phyloP scores from a whole-genome alignment of 2,329 filamentous ascomycete species.

The Pyrenophora seminiperda region DNA sequence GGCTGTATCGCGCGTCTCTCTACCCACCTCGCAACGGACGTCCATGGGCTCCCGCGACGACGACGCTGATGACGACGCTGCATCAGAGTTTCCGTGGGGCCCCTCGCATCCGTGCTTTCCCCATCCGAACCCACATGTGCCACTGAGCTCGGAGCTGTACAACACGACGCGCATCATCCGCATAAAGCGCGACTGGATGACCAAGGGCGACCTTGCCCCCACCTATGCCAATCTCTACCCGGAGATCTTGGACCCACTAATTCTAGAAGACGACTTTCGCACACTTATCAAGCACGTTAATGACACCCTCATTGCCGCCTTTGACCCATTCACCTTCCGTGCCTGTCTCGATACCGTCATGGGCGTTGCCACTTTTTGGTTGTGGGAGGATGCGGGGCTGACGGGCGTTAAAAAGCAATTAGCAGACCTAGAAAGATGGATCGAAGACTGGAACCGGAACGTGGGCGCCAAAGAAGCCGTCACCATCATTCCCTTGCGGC shows the following conservation, averaged over 20 bases:
- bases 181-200: conserved; percentile 88
- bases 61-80: conserved; percentile 40
- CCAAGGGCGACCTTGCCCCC: conserved; percentile 85
- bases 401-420: conserved; percentile 76
- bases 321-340: conserved; percentile 75
- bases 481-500: conserved; percentile 75
- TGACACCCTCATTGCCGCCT: conserved; percentile 72
- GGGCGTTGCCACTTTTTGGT: conserved; percentile 84
- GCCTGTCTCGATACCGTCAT: conserved; percentile 81
- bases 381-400: conserved; percentile 89
- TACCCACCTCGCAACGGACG: conserved; percentile 36
- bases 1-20: conserved; percentile 24
- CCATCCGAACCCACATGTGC: conserved; percentile 89
- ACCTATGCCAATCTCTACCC: conserved; percentile 96
- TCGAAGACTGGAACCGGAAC: conserved; percentile 84
- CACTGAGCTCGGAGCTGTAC: conserved; percentile 74
- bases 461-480: conserved; percentile 65
- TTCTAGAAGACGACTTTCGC: conserved; percentile 87
- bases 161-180: conserved; percentile 85
- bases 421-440: conserved; percentile 73
- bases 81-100: conserved; percentile 79
- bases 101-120: conserved; percentile 93
- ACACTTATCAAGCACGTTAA: conserved; percentile 83
- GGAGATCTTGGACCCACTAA: conserved; percentile 86
- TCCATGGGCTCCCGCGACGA: conserved; percentile 47